Conservation (phyloP, 306 rosid genomes). For the Notholithocarpus densiflorus region DNA sequence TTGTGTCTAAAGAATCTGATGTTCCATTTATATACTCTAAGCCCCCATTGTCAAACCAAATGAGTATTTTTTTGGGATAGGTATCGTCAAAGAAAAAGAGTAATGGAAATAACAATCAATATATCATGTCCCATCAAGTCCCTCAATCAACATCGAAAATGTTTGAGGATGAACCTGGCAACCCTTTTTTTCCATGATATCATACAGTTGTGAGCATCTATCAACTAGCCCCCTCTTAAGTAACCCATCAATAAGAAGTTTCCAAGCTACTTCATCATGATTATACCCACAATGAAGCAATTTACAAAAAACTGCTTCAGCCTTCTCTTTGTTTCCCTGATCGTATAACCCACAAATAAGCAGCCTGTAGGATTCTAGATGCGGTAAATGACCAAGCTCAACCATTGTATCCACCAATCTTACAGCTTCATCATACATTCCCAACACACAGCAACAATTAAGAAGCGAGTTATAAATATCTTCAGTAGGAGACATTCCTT, state of each 20-base stretch:
- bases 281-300: conserved; percentile 58
- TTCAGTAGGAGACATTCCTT: conserved; percentile 51
- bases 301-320: conserved; percentile 47
- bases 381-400: conserved; percentile 56
- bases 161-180: conserved; percentile 71
- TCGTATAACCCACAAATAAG: conserved; percentile 68
- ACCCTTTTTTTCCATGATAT: conserved; percentile 58
- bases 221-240: conserved; percentile 52
- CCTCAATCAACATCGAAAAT: conserved; percentile 57
- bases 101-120: conserved; percentile 2
- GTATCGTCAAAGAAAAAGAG: too few relatives aligned
- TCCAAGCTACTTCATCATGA: conserved; percentile 80
- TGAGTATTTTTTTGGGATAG: background rate
- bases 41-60: conserved; percentile 4
- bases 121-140: conserved; percentile 33
- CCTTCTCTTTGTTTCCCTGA: conserved; percentile 55
- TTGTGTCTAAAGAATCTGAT: background rate
- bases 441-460: conserved; percentile 53
- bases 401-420: conserved; percentile 58
- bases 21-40: conserved; percentile 13
- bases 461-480: conserved; percentile 57
- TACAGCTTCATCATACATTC: conserved; percentile 54
- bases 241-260: conserved; percentile 77
- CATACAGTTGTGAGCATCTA: conserved; percentile 60
- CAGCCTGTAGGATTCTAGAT: conserved; percentile 59